Evolutionary conservation across 352 stramenopile species (phyloP).

Genomic region (Globisporangium orthogonon): DNA sequence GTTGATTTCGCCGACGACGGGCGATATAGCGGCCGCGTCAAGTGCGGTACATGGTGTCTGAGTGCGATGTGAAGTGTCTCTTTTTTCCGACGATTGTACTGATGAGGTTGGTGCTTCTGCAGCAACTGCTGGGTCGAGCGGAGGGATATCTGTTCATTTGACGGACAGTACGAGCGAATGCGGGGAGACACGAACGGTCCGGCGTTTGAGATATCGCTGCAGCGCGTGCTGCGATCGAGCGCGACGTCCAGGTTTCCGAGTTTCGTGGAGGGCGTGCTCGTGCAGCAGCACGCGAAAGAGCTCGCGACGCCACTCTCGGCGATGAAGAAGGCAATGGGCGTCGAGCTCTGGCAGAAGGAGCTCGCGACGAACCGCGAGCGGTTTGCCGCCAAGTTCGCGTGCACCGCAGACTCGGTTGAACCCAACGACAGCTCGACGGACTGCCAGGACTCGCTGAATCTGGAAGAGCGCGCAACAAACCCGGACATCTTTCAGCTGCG

Average conservation of each 20-base stretch:
- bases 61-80: neutral
- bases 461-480: neutral
- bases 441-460: neutral
- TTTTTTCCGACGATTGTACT: neutral
- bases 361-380: constrained; percentile 31
- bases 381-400: constrained; percentile 22
- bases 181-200: constrained; percentile 17
- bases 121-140: constrained; percentile 39
- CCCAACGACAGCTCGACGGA: neutral
- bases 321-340: constrained; percentile 21
- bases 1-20: constrained; percentile 47
- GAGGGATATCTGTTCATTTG: constrained; percentile 24
- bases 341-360: constrained; percentile 25
- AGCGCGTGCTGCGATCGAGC: constrained; percentile 24
- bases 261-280: constrained; percentile 35
- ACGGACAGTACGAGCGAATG: constrained; percentile 21
- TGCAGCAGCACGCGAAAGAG: constrained; percentile 16
- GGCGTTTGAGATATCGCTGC: constrained; percentile 35
- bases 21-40: constrained; percentile 19
- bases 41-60: neutral
- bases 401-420: neutral
- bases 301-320: constrained; percentile 13
- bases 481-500: neutral
- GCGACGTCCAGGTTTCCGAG: constrained; percentile 31
- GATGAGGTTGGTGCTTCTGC: neutral